Evolutionary conservation across 2,329 filamentous ascomycete genomes (phyloP).

Genomic region (Colletotrichum siamense): DNA sequence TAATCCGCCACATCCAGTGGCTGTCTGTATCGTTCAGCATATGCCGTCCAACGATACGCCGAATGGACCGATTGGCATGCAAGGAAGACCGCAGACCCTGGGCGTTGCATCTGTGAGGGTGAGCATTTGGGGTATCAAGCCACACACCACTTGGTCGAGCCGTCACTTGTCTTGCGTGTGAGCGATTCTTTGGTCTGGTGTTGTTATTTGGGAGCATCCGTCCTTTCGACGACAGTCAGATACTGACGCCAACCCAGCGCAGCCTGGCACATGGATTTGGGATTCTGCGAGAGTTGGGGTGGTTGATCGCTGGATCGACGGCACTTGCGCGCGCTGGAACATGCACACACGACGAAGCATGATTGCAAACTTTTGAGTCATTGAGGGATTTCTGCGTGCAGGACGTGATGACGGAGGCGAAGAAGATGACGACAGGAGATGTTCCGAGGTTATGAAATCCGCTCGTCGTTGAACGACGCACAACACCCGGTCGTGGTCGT

Average conservation of each 20-base stretch:
- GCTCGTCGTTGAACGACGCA: not conserved
- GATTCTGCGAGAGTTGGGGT: not conserved
- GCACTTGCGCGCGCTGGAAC: not conserved
- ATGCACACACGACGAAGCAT: not conserved
- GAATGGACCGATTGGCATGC: not conserved
- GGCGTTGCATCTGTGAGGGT: constrained; percentile 9
- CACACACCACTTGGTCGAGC: not conserved
- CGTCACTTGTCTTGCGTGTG: not conserved
- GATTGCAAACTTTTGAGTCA: not conserved
- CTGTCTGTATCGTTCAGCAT: not conserved
- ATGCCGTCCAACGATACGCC: not conserved
- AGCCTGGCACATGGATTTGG: not conserved
- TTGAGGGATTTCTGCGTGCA: not conserved
- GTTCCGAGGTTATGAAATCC: not conserved
- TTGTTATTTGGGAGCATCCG: not conserved
- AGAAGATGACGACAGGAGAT: not conserved
- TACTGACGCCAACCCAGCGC: constrained; percentile 1
- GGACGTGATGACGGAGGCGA: not conserved
- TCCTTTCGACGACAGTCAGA: not conserved
- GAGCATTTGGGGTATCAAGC: constrained; percentile 1
- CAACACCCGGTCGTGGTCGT: not conserved
- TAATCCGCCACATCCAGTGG: not conserved
- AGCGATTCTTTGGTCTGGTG: not conserved
- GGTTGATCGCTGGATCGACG: constrained; percentile 8
- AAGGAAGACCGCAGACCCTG: constrained; percentile 1